Conservation (phyloP, 2,329 filamentous ascomycete genomes). For the Lachnellula hyalina region DNA sequence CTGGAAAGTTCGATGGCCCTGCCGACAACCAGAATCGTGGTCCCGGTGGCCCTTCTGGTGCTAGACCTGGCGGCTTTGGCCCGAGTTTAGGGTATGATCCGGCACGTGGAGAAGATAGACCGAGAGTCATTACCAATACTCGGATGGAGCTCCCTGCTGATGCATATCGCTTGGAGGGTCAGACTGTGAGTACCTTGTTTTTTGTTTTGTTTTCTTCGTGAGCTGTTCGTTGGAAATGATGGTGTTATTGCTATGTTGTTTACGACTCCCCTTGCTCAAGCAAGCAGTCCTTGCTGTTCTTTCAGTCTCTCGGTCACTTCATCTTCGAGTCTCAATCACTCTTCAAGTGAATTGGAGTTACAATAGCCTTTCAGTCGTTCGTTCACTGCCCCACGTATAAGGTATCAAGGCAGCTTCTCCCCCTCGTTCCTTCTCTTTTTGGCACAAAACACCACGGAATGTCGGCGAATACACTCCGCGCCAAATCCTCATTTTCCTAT, state of each 20-base stretch:
- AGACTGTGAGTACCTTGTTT: background rate
- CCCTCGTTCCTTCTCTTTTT: too few species aligned
- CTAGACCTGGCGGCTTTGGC: background rate
- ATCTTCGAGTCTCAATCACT: background rate
- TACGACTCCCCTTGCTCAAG: background rate
- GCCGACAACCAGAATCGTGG: background rate
- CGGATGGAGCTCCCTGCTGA: background rate
- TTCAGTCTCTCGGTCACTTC: background rate
- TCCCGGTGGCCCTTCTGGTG: background rate
- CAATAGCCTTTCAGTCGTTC: too few species aligned
- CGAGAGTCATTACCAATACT: conserved; percentile 24
- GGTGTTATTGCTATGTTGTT: background rate
- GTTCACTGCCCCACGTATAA: too few species aligned
- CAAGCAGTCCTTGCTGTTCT: background rate
- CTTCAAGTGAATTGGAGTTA: background rate
- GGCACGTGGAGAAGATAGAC: conserved; percentile 24
- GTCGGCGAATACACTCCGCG: too few species aligned
- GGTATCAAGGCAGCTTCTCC: too few species aligned
- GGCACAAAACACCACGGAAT: too few species aligned
- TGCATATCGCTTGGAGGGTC: background rate
- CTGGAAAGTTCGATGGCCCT: background rate
- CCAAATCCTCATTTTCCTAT: too few species aligned
- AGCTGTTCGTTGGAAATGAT: background rate
- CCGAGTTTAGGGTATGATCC: conserved; percentile 38
- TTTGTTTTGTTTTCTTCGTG: background rate